These are phyloP conservation scores for Amaranthus tricolor DNA, from an alignment of 179 eudicot genomes.

Conservation along the genomic window DNA sequence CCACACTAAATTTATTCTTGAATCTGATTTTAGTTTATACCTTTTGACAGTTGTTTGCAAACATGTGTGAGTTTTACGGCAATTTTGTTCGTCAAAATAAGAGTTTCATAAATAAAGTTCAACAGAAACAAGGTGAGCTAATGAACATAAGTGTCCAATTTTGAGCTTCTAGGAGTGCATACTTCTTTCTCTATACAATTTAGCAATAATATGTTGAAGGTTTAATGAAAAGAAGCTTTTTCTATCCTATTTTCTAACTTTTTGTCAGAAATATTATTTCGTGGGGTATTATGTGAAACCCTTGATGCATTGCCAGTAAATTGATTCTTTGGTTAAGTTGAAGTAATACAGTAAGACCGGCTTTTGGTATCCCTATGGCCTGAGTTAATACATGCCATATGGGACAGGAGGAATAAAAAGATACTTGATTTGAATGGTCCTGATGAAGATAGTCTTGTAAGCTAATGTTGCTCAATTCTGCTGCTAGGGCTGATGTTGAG, in stretches of 20 bases:
- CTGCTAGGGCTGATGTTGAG: too few relatives aligned
- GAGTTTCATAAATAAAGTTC: slow-evolving; percentile 22
- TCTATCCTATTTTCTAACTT: neutral
- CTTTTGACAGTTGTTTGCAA: slow-evolving; percentile 44
- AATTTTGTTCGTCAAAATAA: slow-evolving; percentile 28
- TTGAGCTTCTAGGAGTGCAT: neutral
- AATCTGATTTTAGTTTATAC: neutral
- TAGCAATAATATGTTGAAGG: neutral
- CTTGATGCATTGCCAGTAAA: neutral
- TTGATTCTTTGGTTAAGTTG: too few relatives aligned
- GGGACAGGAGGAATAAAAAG: too few relatives aligned
- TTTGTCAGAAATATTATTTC: neutral
- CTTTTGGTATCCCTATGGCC: too few relatives aligned
- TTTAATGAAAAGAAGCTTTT: neutral
- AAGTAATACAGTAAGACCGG: too few relatives aligned
- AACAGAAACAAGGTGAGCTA: slow-evolving; percentile 39
- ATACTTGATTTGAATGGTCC: too few relatives aligned
- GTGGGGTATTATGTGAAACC: neutral
- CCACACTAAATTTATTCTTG: neutral
- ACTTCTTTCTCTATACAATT: neutral
- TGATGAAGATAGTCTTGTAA: too few relatives aligned
- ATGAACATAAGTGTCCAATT: neutral
- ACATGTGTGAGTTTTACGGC: slow-evolving; percentile 45
- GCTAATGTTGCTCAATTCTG: too few relatives aligned
- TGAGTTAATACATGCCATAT: too few relatives aligned